Percentiles rank a stretch among this genome's conserved stretches.
These are phyloP conservation scores for Rosa chinensis DNA, from an alignment of 306 rosid genomes.

Conservation along the genomic window DNA sequence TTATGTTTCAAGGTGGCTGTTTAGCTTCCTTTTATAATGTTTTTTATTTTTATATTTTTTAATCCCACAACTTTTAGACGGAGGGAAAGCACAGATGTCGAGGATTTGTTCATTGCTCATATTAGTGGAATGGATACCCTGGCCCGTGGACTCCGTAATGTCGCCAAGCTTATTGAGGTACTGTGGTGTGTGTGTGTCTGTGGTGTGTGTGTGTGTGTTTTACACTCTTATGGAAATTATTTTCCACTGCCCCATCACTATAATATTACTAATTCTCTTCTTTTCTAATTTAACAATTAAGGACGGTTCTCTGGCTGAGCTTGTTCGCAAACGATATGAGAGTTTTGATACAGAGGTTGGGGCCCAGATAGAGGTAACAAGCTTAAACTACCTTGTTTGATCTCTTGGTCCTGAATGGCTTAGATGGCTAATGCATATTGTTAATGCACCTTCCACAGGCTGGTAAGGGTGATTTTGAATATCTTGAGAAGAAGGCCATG, in stretches of 20 bases:
- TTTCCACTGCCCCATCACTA: neutral
- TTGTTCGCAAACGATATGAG: conserved; percentile 71
- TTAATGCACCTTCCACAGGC: conserved; percentile 50
- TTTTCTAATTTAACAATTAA: conserved; percentile 17
- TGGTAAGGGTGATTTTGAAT: conserved; percentile 88
- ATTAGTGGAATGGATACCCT: conserved; percentile 85
- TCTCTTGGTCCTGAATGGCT: conserved; percentile 15
- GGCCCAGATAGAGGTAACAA: conserved; percentile 65
- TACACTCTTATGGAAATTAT: neutral
- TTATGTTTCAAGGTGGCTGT: neutral
- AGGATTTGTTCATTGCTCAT: conserved; percentile 93
- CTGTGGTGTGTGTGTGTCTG: too few relatives aligned
- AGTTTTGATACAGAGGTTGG: conserved; percentile 87
- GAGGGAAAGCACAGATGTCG: conserved; percentile 96
- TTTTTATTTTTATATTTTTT: neutral
- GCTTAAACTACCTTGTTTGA: neutral
- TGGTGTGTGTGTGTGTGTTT: neutral
- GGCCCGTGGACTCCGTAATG: conserved; percentile 88
- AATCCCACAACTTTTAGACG: conserved; percentile 46
- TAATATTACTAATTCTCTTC: neutral
- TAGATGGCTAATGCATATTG: conserved; percentile 21
- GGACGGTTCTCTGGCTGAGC: conserved; percentile 87
- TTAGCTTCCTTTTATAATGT: neutral
- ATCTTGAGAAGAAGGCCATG: conserved; percentile 77
- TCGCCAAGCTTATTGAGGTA: conserved; percentile 78